Base-by-base conservation (phyloP, 495 filamentous ascomycete species). In the Penicillium herquei region DNA sequence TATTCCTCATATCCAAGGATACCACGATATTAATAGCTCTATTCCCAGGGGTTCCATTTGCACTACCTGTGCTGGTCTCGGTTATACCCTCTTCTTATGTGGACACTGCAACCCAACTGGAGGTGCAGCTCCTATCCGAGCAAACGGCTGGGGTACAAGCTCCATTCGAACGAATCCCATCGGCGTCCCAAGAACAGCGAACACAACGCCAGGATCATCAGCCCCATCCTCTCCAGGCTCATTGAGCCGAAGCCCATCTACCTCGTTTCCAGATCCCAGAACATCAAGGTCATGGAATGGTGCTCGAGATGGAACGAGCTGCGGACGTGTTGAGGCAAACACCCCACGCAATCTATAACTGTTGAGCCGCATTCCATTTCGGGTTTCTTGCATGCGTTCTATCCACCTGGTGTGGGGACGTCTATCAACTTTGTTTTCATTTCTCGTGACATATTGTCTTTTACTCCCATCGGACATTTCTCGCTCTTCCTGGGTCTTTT, bases 1-100 rank as follows among this genome's bases (percentile, higher is more conserved):
- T 7, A 17, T 17, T 17, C 26, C 1, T 39, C 26, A 21, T 8
- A 34, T 8, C 9, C 6, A 12, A 3, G 34, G 7, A 14, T 6
- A n/a, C 2, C 43, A 13, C 1, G 9, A 35, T 17, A 12, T n/a
- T 46, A 16, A 46, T 14, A 0, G 3, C 6, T 44, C 11, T 7
- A 12, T 37, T 5, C 7, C 12, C n/a, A 76, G 73, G 52, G 63
- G 52, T n/a, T 18, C 67, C n/a, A 58, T 67, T 12, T 76, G 73
- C 49, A 60, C 41, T 16, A 65, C 50, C 56, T 76, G 73, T 44
- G 61, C 62, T 9, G 73, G 73, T 26, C 63, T 64, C 3, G 73
- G 73, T 31, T 73, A 74, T 52, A 72, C 63, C 42, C 66, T 73
- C n/a, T 73, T 62, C 45, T 51, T 67, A 37, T 76, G 73, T 44